Evolutionary conservation across 345 rosid species (phyloP).

Genomic region (Rhizophora mangle): DNA sequence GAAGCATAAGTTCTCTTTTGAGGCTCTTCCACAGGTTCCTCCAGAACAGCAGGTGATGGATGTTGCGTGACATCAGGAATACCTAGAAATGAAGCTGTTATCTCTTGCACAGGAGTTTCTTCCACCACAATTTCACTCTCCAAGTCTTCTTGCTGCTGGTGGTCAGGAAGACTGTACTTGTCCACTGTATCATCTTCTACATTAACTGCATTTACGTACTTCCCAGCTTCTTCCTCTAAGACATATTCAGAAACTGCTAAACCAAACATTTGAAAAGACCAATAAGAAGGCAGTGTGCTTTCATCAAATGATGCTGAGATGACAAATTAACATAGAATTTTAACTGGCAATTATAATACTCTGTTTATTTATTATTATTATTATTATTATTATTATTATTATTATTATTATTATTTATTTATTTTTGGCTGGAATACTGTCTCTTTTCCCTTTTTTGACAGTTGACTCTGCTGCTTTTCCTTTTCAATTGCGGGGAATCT

Average conservation of each 20-base stretch:
- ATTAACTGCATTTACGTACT: conserved; percentile 57
- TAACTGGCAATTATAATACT: no score
- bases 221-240: conserved; percentile 82
- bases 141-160: conserved; percentile 42
- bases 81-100: conserved; percentile 33
- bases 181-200: conserved; percentile 73
- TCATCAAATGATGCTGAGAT: neutral
- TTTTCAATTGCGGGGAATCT: no score
- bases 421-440: no score
- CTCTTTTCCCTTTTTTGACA: no score
- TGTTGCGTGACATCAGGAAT: conserved; percentile 44
- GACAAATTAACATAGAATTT: neutral
- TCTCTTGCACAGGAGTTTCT: conserved; percentile 59
- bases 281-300: neutral
- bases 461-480: no score
- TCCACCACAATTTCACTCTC: conserved; percentile 59
- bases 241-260: conserved; percentile 60
- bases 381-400: no score
- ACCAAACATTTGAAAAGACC: conserved; percentile 1
- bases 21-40: conserved; percentile 67
- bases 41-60: conserved; percentile 39
- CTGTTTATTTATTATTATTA: no score
- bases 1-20: conserved; percentile 80
- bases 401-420: no score
- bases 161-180: conserved; percentile 57